Base-by-base conservation (phyloP, 345 rosid species). In the Mallotus nudiflorus region DNA sequence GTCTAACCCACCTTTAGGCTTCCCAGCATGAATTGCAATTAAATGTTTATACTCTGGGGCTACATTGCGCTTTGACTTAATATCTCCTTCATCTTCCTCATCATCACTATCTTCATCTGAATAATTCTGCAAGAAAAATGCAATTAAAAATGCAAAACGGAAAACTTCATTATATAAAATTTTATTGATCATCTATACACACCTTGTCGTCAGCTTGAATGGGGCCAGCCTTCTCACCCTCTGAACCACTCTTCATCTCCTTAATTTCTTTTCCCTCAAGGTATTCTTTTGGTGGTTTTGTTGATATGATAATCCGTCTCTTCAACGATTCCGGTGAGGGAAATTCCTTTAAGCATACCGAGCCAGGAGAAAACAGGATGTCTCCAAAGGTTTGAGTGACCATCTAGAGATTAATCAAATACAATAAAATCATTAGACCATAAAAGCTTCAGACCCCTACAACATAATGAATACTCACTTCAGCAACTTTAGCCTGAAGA, bases 271-370 rank as follows among this genome's bases (percentile, higher is more conserved):
- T 81, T 28, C 84, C 79, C 76, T 85, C 80, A 27, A 83, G 90
- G 81, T 89, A 90, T 73, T 95, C 97, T 70, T 87, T 95, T 22
- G 97, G 99, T 53, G 97, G 99, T 71, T 95, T 95, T 15, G 99
- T 95, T 75, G 98, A 95, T 83, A 95, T 85, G 71, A 95, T 83
- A 57, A 95, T 59, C 48, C 81, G 86, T 40, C 58, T 84, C 85
- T 84, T 95, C 77, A 95, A 62, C 1, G 72, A 82, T 12, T 90
- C 85, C 0, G 96, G 98, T 1, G 97, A 95, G 13, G 96, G 97
- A 66, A 92, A 88, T 50, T 92, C 89, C 78, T 84, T 90, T 35
- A 89, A 84, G 87, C 86, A 76, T 78, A 88, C 96, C 11, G 92
- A n/a, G 27, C 85, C 87, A 73, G 97, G 90, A 76, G 81, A 28